phyloP scores from a whole-genome alignment of 2,329 filamentous ascomycete species.

The Exophiala calicioides region DNA sequence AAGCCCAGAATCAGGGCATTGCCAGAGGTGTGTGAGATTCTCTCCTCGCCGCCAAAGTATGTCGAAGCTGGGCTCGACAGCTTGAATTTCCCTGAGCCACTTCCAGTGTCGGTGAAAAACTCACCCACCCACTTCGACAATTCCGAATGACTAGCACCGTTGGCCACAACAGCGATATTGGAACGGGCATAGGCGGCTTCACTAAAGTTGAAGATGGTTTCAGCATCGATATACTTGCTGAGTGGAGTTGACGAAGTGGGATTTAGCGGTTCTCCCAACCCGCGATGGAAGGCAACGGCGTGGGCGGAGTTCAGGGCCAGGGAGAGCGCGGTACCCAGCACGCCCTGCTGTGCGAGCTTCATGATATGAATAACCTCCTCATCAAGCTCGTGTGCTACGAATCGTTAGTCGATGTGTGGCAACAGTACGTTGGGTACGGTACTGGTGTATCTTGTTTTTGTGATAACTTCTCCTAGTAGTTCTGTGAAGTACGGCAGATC shows the following conservation, averaged over 20 bases:
- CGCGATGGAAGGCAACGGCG: constrained; percentile 85
- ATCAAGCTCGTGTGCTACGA: constrained; percentile 78
- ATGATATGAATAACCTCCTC: constrained; percentile 82
- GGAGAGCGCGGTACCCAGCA: constrained; percentile 63
- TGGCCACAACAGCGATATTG: constrained; percentile 89
- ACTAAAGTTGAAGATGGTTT: constrained; percentile 74
- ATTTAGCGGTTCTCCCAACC: constrained; percentile 77
- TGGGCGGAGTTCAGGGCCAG: constrained; percentile 86
- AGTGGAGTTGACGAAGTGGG: constrained; percentile 71
- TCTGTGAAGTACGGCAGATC: constrained; percentile 98
- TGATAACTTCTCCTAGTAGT: constrained; percentile 87
- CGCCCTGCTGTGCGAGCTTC: constrained; percentile 72
- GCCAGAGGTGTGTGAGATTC: constrained; percentile 71
- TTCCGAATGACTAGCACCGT: constrained; percentile 74
- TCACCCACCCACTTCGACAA: constrained; percentile 87
- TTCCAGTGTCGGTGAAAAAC: constrained; percentile 75
- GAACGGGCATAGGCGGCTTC: constrained; percentile 79
- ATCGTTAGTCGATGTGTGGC: constrained; percentile 10
- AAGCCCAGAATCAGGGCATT: constrained; percentile 90
- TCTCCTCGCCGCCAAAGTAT: constrained; percentile 95
- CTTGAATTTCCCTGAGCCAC: constrained; percentile 51
- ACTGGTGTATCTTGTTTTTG: constrained; percentile 81
- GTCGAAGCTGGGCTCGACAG: constrained; percentile 68
- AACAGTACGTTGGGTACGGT: neutral
- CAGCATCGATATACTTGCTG: constrained; percentile 77